phyloP scores from a whole-genome alignment of 225 moss, liverwort and hornwort species.

The Bryum argenteum region DNA sequence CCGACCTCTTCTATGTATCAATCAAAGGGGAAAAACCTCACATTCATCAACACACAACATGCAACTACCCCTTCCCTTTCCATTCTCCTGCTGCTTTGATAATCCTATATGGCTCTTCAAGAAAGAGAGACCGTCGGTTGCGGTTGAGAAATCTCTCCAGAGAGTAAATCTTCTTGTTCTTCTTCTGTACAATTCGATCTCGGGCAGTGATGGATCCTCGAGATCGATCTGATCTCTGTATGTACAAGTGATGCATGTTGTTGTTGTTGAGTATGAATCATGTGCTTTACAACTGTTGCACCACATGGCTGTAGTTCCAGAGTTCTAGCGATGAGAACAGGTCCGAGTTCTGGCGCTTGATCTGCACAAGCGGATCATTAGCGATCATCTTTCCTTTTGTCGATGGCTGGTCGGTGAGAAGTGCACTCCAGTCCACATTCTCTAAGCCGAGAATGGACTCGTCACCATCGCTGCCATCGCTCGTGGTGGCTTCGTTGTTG shows the following conservation, averaged over 20 bases:
- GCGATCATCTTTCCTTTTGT: background rate
- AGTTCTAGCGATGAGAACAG: conserved; percentile 53
- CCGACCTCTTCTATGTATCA: background rate
- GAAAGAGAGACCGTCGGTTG: no score
- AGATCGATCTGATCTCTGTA: background rate
- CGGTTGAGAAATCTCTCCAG: no score
- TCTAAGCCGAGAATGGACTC: conserved; percentile 31
- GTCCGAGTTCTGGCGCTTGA: conserved; percentile 55
- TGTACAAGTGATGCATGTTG: conserved; percentile 16
- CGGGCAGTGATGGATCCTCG: background rate
- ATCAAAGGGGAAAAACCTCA: conserved; percentile 11
- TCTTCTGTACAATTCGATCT: background rate
- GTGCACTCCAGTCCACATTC: conserved; percentile 43
- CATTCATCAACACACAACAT: conserved; percentile 1
- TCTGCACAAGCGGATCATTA: conserved; percentile 20
- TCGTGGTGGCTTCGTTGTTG: conserved; percentile 35
- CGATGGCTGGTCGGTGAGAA: background rate
- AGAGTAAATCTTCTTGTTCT: no score
- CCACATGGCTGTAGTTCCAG: conserved; percentile 51
- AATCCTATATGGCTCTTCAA: no score
- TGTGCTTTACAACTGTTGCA: conserved; percentile 25
- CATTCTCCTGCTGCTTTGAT: no score
- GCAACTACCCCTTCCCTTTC: background rate
- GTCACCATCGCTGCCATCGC: conserved; percentile 34
- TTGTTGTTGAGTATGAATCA: background rate